phyloP scores from a whole-genome alignment of 768 basidiomycete genomes.

The Leccinum subtestaceum region DNA sequence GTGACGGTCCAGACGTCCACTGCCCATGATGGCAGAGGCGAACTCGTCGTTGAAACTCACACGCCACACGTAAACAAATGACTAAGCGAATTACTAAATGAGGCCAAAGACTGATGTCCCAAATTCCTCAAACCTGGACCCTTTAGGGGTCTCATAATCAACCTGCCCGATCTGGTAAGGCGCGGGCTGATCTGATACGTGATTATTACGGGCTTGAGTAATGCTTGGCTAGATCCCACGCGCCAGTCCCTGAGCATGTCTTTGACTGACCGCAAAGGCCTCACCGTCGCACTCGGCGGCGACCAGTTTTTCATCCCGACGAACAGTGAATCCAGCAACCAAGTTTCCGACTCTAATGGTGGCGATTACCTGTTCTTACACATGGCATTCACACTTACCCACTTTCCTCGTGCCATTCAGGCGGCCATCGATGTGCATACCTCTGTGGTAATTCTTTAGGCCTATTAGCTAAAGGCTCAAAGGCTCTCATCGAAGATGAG shows the following conservation, averaged over 20 bases:
- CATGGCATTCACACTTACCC: conserved; percentile 10
- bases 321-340: conserved; percentile 48
- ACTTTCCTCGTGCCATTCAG: conserved; percentile 20
- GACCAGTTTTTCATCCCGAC: conserved; percentile 58
- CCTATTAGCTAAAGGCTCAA: conserved; percentile 70
- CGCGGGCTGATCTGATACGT: conserved; percentile 15
- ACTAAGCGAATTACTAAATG: no score
- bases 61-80: no score
- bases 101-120: no score
- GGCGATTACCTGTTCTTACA: conserved; percentile 12
- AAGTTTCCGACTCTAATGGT: conserved; percentile 39
- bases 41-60: no score
- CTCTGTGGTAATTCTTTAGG: conserved; percentile 97
- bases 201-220: conserved; percentile 3
- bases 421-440: conserved; percentile 66
- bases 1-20: no score
- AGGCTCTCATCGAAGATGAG: conserved; percentile 75
- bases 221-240: background rate
- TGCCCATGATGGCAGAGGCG: no score
- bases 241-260: conserved; percentile 13
- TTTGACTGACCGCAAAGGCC: conserved; percentile 15
- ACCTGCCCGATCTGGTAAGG: conserved; percentile 14
- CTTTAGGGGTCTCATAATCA: background rate
- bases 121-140: no score
- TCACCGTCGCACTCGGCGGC: conserved; percentile 38